Base-by-base conservation (phyloP, 2,329 filamentous ascomycete genomes). In the Dryadomyces quercivorus region DNA sequence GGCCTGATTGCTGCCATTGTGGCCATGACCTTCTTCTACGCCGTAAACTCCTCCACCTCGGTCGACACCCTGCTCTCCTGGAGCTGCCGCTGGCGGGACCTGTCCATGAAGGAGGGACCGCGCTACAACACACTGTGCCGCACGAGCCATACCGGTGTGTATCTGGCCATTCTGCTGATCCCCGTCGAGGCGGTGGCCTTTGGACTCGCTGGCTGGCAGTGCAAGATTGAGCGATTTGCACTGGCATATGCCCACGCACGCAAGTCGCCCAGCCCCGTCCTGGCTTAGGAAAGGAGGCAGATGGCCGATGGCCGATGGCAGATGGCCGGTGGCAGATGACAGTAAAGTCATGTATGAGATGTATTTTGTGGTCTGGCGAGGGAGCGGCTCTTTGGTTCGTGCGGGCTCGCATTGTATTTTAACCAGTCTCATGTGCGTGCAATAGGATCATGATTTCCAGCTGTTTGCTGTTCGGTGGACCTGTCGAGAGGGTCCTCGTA, bases 41-140 rank as follows among this genome's bases (percentile, higher is more conserved):
- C 70, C 54, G 70, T 78, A 64, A 77, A 81, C 59, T 65, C 72
- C 18, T 82, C 80, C 3, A 66, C 66, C 15, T 70, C 69, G 9
- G 67, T 69, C 56, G 77, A 81, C 62, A 80, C 77, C 7, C 66
- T 84, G 12, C 71, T 82, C 62, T 81, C 77, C 65, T 84, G 81
- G 81, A 77, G 73, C 44, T 84, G 81, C 65, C 77, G 78, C 58
- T 84, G 81, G 80, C 66, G 68, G 9, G 61, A 69, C 21, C 67
- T 82, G n/a, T 64, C 67, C 57, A 81, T 83, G 77, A 60, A 62
- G 16, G 63, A 68, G 40, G 66, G 73, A 58, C 80, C 81, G 34
- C 70, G 78, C 61, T 84, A 81, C 62, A 72, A 70, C 16, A 74
- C 72, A 0, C 66, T 84, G 51, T 84, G 81, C 66, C 70, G 66